A percentile compares a stretch with the other conserved stretches of the same genome.
phyloP scores from a whole-genome alignment of 177 flowering plant species.

The Vitis hybrid region DNA sequence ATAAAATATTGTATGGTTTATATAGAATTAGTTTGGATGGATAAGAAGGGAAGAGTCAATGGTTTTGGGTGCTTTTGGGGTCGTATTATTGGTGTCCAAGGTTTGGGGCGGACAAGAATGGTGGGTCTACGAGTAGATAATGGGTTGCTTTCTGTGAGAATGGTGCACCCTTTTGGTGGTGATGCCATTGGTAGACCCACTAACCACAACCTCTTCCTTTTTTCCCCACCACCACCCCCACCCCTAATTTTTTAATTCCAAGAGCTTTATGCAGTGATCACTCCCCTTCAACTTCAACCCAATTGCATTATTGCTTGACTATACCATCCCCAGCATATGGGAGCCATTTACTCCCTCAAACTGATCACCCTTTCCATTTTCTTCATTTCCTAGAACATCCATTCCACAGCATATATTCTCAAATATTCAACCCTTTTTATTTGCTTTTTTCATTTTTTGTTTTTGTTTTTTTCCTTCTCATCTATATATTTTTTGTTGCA shows the following conservation, averaged over 20 bases:
- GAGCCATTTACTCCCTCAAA: background rate
- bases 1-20: too few relatives aligned
- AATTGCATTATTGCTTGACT: too few relatives aligned
- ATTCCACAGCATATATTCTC: too few relatives aligned
- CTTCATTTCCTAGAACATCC: too few relatives aligned
- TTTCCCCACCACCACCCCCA: background rate
- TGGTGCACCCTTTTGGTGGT: conserved; percentile 11
- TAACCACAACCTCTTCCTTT: background rate
- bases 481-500: too few relatives aligned
- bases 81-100: background rate
- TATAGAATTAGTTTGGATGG: too few relatives aligned
- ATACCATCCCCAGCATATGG: too few relatives aligned
- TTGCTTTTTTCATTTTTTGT: too few relatives aligned
- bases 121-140: conserved; percentile 9
- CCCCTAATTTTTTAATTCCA: background rate
- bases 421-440: too few relatives aligned
- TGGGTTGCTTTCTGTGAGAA: conserved; percentile 7
- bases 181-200: conserved; percentile 14
- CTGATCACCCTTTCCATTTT: too few relatives aligned
- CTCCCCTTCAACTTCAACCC: background rate
- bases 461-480: too few relatives aligned
- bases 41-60: conserved; percentile 7
- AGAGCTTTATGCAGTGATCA: background rate
- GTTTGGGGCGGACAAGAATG: conserved; percentile 8
- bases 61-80: conserved; percentile 1